Base-by-base conservation (phyloP, 208 protist species). In the Trypanosoma vivax region DNA sequence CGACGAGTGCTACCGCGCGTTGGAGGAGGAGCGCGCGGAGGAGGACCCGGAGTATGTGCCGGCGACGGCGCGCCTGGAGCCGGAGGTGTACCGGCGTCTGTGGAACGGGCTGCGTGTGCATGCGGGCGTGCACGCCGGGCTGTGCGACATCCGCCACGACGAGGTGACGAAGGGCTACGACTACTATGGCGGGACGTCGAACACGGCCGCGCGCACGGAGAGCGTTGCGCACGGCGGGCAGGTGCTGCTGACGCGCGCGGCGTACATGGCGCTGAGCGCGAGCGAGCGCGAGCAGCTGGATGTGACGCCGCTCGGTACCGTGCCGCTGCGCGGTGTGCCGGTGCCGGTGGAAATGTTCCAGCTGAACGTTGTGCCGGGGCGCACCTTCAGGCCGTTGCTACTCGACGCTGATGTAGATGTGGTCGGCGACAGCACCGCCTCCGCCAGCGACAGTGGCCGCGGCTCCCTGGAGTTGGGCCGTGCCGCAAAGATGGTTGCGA, bases 81-180 rank as follows among this genome's bases (percentile, higher is more conserved):
- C 29, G 9, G 51, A 62, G 14, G 71, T 61, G 47, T 79, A 78
- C 66, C 34, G 14, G 3, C 23, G 14, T 13, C 49, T 75, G 40
- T 82, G 69, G 66, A 24, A 49, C 56, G 73, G 73, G 9, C 56
- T 82, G 48, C 69, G 73, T 29, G 70, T 82, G 42, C 69, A 69
- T 16, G 61, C 78, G 4, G 76, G 76, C 28, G 47, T 84, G 30
- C 71, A 84, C 76, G 73, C 62, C 11, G 76, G 76, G 2, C 59
- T 80, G 25, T 67, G 58, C 21, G 72, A 84, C 56, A 75, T 79
- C 50, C 62, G 31, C n/a, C 58, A 52, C 25, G 67, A 79, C 59
- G 60, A 82, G 56, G 65, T 75, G 33, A 79, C 75, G 6, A 43
- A 43, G n/a, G 39, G 39, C 6, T 43, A 43, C 39, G 39, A 43